Evolutionary conservation across 371 early-diverging fungal species (phyloP), one percentile per base, ranked within the genome.

Genomic region (Vittaforma corneae): DNA sequence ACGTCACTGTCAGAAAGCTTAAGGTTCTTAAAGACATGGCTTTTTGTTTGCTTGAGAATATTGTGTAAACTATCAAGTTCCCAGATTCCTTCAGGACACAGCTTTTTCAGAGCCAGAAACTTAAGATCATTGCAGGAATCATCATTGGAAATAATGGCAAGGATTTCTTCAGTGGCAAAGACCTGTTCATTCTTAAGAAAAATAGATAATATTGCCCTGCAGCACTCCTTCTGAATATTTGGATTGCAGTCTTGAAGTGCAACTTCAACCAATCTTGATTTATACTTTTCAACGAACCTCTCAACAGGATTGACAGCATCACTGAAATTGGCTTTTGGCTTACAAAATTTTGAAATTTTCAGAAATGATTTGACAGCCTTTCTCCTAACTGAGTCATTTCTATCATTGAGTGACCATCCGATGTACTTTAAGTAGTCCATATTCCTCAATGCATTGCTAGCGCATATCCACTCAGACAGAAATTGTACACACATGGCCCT

Each of bases 381-480:
- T 50, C 67, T 51, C 32, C 71, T 50, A 22, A 70, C 71, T 22
- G 22, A 44, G 38, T 70, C 71, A 28, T 40, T 56, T 44, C 52
- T 70, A 50, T 70, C 71, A 37, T 60, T 65, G 2, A 70, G 33
- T 9, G 51, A 48, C 48, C 38, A 52, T 53, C 52, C 57, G 22
- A 70, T 16, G 22, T 66, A 60, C 37, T 52, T 45, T 45, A 58
- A 42, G 34, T 70, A 63, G 6, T 47, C 44, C 38, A 48, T 46
- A 30, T 24, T 40, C 1, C 28, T 26, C 33, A 70, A 63, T 34
- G 55, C 30, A 33, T 45, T 54, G 16, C 28, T 24, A 16, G n/a
- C 37, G 1, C 18, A 16, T 46, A 71, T 50, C 34, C 35, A 62
- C 29, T 71, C 59, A 55, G 46, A 35, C 33, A 71, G 28, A 51